Conservation (phyloP, 192 early-diverging fungal genomes). For the Funneliformis geosporum region DNA sequence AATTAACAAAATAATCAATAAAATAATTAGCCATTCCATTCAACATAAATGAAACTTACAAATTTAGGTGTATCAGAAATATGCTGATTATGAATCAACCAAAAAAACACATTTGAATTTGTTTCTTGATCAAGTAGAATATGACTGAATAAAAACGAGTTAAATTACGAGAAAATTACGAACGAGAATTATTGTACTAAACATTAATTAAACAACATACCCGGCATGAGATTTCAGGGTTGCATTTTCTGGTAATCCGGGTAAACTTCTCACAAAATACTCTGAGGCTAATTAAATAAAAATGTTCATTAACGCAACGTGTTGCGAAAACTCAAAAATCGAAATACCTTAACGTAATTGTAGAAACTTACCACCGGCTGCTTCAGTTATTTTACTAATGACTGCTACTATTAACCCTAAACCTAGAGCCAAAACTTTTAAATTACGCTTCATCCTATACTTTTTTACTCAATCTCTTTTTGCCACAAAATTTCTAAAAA, state of each 20-base stretch:
- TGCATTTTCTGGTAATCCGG: slow-evolving; percentile 5
- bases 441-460: neutral
- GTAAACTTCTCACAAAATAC: slow-evolving; percentile 9
- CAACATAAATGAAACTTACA: slow-evolving; percentile 1
- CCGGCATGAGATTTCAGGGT: slow-evolving; percentile 9
- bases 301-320: neutral
- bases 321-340: neutral
- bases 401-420: neutral
- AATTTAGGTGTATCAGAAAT: slow-evolving; percentile 20
- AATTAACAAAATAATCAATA: neutral
- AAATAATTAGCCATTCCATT: neutral
- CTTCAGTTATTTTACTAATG: neutral
- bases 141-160: neutral
- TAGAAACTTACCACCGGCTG: neutral
- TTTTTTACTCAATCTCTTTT: neutral
- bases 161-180: neutral
- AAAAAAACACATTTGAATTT: slow-evolving; percentile 25
- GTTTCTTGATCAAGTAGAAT: neutral
- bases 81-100: slow-evolving; percentile 29
- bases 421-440: neutral
- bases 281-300: neutral
- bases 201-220: neutral
- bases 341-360: neutral
- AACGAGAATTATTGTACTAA: neutral
- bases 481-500: neutral